Evolutionary conservation across 2,329 filamentous ascomycete species (phyloP).

Genomic region (Sporothrix euskadiensis): DNA sequence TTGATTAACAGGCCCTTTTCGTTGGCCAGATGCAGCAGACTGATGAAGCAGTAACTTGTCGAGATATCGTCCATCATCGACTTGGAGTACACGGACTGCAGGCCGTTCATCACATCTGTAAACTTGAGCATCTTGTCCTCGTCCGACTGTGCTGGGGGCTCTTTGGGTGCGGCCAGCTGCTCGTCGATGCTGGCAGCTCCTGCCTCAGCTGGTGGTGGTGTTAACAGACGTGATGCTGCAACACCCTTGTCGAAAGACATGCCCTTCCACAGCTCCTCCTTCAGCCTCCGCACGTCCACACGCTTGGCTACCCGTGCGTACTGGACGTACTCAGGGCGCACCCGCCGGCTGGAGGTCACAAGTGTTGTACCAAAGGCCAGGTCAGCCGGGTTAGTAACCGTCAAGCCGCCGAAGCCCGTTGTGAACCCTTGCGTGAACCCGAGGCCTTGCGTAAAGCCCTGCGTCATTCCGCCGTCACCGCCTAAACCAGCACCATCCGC

Average conservation of each 20-base stretch:
- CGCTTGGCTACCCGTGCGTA: constrained; percentile 71
- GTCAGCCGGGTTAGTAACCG: constrained; percentile 47
- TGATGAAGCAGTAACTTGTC: constrained; percentile 92
- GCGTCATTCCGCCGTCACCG: constrained; percentile 47
- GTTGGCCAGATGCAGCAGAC: constrained; percentile 84
- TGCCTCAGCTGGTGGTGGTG: constrained; percentile 29
- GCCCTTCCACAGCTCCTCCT: constrained; percentile 70
- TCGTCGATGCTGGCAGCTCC: constrained; percentile 10
- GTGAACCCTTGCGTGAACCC: constrained; percentile 41
- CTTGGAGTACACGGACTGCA: constrained; percentile 83
- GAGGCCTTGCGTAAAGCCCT: constrained; percentile 36
- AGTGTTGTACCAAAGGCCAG: constrained; percentile 65
- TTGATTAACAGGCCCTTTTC: constrained; percentile 84
- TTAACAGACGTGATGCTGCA: constrained; percentile 36
- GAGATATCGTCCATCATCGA: constrained; percentile 90
- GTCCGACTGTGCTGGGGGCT: constrained; percentile 31
- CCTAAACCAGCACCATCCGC: constrained; percentile 44
- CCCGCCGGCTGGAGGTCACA: constrained; percentile 63
- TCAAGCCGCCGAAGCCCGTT: constrained; percentile 47
- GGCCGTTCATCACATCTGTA: constrained; percentile 84
- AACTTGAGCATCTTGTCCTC: constrained; percentile 70
- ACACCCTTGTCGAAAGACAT: constrained; percentile 58
- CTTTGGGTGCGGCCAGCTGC: constrained; percentile 28
- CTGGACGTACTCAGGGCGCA: constrained; percentile 68
- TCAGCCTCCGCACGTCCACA: constrained; percentile 67